These are phyloP conservation scores for Tillandsia fasciculata DNA, from an alignment of 176 grass and related monocot genomes.

Conservation along the genomic window DNA sequence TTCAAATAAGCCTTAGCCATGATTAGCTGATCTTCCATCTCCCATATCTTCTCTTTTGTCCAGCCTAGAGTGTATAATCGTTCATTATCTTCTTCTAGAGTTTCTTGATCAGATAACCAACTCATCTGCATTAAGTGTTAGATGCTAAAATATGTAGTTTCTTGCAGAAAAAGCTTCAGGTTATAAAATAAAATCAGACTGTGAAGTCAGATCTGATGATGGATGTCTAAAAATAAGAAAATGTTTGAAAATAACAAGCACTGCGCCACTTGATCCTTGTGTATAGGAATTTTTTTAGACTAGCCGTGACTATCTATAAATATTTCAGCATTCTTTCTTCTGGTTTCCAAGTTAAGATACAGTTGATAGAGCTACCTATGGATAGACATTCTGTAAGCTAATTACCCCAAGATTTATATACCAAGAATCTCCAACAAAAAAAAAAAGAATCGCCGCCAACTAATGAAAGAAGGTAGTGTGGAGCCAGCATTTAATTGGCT, in stretches of 20 bases:
- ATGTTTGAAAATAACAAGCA: no score
- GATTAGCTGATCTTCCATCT: conserved; percentile 78
- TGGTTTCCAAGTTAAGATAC: background rate
- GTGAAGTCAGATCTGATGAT: background rate
- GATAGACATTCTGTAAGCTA: background rate
- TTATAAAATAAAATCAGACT: background rate
- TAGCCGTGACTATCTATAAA: no score
- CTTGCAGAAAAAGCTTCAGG: background rate
- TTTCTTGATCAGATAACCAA: conserved; percentile 20
- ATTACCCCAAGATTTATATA: background rate
- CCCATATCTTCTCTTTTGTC: conserved; percentile 56
- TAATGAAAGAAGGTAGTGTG: no score
- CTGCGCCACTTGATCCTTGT: no score
- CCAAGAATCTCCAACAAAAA: background rate
- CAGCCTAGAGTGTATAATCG: conserved; percentile 18
- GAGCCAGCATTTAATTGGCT: no score
- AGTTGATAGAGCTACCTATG: background rate
- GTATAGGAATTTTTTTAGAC: no score
- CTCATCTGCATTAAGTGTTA: conserved; percentile 27
- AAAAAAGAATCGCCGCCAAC: background rate
- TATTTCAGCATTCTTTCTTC: background rate
- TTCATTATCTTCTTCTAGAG: conserved; percentile 27
- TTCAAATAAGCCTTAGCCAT: conserved; percentile 63
- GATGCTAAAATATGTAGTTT: background rate
- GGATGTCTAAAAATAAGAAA: background rate